Evolutionary conservation across 768 basidiomycete species (phyloP), one percentile per base, ranked within the genome.

Genomic region (Leccinellum albellum): DNA sequence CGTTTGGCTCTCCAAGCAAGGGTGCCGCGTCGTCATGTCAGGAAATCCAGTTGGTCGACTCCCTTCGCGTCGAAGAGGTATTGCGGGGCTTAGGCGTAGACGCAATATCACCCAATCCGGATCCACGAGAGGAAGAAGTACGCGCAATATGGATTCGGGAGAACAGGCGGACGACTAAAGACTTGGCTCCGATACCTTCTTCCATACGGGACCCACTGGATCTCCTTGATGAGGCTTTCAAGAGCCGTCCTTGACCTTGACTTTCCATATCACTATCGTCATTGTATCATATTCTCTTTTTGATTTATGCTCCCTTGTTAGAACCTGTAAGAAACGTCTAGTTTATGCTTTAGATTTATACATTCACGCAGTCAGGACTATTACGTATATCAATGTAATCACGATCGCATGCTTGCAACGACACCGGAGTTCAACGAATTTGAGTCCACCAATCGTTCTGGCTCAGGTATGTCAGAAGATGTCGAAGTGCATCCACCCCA

Each of bases 11-110:
- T 32, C 64, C 53, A 24, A 54, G 56, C 60, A 75, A 68, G 56
- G 56, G 58, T 24, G 51, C 54, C n/a, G 31, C 67, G 2, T 65
- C 63, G 45, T 65, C 63, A 42, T 64, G 70, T 45, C 82, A 85
- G 50, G 79, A 88, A 21, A 57, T 74, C 24, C 76, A 74, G 49
- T 74, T 91, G 33, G 81, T 78, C 3, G 78, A 83, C n/a, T 84
- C 84, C 24, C 76, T 89, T 28, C 81, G 87, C 65, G 72, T 73
- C 3, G 87, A 88, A 31, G 89, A 91, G 62, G 77, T 89, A 6
- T 70, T 86, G n/a, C 81, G 87, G 44, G 89, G 88, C 0, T 67
- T 91, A 35, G 89, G 88, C 12, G 28, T 63, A 21, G 70, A 66
- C 9, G 28, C 33, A 9, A 29, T 56, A 12, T 50, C 60, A 15